phyloP scores from a whole-genome alignment of 208 protist species.

The Naegleria fowleri region DNA sequence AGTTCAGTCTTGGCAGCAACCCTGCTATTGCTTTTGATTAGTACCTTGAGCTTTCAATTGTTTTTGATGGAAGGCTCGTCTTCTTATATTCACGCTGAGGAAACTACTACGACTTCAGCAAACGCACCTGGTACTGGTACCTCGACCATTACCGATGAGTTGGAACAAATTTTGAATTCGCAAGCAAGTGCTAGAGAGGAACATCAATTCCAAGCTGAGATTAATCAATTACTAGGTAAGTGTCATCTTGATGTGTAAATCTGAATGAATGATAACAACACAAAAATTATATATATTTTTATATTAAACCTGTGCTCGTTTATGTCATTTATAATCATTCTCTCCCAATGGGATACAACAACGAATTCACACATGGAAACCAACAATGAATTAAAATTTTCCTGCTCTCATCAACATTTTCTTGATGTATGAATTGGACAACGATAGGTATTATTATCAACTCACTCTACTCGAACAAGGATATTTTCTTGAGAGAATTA shows the following conservation, averaged over 20 bases:
- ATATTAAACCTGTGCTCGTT: no score
- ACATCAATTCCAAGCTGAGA: constrained; percentile 83
- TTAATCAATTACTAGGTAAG: constrained; percentile 85
- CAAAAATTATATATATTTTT: no score
- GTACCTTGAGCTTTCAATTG: not conserved
- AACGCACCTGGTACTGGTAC: not conserved
- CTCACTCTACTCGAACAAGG: constrained; percentile 98
- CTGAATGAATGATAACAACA: no score
- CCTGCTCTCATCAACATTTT: no score
- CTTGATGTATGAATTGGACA: no score
- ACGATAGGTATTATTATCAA: constrained; percentile 98
- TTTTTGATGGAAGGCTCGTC: not conserved
- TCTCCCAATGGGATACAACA: no score
- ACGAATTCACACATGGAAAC: no score
- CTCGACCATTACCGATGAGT: not conserved
- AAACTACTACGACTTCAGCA: not conserved
- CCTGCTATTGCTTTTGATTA: not conserved
- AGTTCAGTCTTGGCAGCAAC: not conserved
- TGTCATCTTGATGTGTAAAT: no score
- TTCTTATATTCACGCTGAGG: not conserved
- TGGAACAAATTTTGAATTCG: not conserved
- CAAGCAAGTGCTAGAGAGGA: not conserved
- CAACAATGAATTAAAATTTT: no score
- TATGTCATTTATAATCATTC: no score
- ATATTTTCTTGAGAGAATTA: constrained; percentile 99